Evolutionary conservation across 192 early-diverging fungal genomes (phyloP).

Genomic region (Phycomyces nitens): DNA sequence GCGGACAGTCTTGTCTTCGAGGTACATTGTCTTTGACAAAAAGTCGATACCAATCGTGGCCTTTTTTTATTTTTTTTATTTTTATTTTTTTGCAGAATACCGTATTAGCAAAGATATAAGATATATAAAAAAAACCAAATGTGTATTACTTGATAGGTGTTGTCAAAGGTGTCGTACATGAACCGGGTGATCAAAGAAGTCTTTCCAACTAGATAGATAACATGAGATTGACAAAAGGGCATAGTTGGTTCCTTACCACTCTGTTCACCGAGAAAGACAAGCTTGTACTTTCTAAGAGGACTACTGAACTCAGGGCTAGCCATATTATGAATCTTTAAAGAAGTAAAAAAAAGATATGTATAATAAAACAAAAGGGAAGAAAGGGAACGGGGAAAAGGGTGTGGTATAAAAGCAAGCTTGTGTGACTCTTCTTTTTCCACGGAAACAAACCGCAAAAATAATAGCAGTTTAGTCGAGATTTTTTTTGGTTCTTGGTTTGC

Average conservation of each 20-base stretch:
- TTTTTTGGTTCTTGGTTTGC: no score
- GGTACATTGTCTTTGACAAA: conserved; percentile 98
- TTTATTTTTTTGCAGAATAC: neutral
- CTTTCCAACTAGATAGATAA: conserved; percentile 78
- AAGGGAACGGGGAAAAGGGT: neutral
- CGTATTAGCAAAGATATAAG: no score
- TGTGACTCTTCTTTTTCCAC: no score
- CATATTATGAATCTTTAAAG: conserved; percentile 1
- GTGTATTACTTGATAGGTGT: conserved; percentile 81
- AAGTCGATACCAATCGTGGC: conserved; percentile 99
- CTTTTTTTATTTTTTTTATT: conserved; percentile 36
- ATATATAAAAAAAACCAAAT: no score
- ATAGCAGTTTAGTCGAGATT: no score
- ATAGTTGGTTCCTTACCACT: conserved; percentile 65
- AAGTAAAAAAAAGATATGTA: neutral
- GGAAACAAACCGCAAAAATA: no score
- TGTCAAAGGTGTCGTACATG: conserved; percentile 99
- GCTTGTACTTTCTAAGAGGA: conserved; percentile 90
- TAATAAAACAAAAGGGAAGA: conserved; percentile 2
- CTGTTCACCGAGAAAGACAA: conserved; percentile 99
- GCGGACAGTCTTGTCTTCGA: conserved; percentile 95
- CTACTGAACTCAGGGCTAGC: conserved; percentile 41
- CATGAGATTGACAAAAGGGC: conserved; percentile 8
- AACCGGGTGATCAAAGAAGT: conserved; percentile 98
- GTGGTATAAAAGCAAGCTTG: neutral